Base-by-base conservation (phyloP, 2,329 filamentous ascomycete genomes). In the Pseudogymnoascus sp. region DNA sequence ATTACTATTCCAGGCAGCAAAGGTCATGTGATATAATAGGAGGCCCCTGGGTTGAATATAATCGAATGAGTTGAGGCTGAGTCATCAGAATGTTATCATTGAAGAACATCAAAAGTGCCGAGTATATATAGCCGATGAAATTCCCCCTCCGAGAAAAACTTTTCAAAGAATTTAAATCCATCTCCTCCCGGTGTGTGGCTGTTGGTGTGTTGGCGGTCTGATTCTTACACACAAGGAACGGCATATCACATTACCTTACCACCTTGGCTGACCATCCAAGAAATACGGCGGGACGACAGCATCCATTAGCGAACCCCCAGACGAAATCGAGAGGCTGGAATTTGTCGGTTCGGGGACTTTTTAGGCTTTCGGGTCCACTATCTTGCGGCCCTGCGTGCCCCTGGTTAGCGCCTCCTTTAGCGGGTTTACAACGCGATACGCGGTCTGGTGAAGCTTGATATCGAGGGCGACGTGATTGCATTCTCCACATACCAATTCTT, bases 351-450 rank as follows among this genome's bases (percentile, higher is more conserved):
- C 25, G 45, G 45, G 45, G 25, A 52, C 45, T 30, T 52, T 52
- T 52, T 52, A 52, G 45, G 45, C 45, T 52, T 52, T 52, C 45
- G 45, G 45, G 45, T 52, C 45, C 45, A 52, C 45, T 52, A 52
- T 52, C 45, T 52, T 52, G 45, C 45, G 45, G 45, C 45, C 45
- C 45, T 59, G 55, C 30, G 16, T 16, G 36, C 33, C 55, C 55
- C 55, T 59, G 55, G 12, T 59, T 59, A 59, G 55, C 36, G 55
- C 22, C 19, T 28, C 36, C 36, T 28, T 14, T 39, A 39, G 55
- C 36, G 55, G 55, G 55, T 59, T 59, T 59, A 59, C 55, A 59
- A 59, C 55, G 55, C 55, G 55, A 39, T 59, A 59, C 55, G 55
- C 55, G 55, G 55, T 33, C 8, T 16, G 45, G 25, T 59, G 55